Conservation (phyloP, 495 filamentous ascomycete genomes). For the Xylaria palmicola region DNA sequence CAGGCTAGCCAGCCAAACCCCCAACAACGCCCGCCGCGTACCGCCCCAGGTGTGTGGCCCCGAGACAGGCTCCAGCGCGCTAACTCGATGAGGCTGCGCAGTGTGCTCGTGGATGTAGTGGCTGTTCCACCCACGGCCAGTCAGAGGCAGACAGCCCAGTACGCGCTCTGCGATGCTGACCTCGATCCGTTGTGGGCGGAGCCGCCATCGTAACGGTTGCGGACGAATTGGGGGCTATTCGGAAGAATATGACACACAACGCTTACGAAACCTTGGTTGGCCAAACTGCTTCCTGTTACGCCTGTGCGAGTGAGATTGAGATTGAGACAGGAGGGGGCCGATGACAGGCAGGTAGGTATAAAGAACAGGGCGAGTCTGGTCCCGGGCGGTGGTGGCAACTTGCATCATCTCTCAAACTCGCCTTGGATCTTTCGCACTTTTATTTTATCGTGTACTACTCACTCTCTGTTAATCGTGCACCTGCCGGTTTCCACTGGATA, state of each 20-base stretch:
- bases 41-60: too few species aligned
- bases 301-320: not conserved
- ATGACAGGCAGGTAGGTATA: not conserved
- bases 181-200: not conserved
- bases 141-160: too few species aligned
- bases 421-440: not conserved
- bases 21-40: too few species aligned
- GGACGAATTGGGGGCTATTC: not conserved
- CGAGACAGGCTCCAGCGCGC: too few species aligned
- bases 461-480: not conserved
- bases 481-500: not conserved
- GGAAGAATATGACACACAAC: not conserved
- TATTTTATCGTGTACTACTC: not conserved
- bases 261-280: slow-evolving; percentile 1
- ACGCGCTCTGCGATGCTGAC: slow-evolving; percentile 1
- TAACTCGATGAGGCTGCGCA: too few species aligned
- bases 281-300: not conserved
- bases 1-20: too few species aligned
- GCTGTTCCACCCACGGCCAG: too few species aligned
- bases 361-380: slow-evolving; percentile 8
- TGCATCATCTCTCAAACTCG: not conserved
- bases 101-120: too few species aligned
- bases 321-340: too few species aligned
- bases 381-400: not conserved
- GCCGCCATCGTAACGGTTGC: not conserved